Evolutionary conservation across 2,329 filamentous ascomycete species (phyloP), one percentile per base, ranked within the genome.

Genomic region (Ploettnerulaceae sp.): DNA sequence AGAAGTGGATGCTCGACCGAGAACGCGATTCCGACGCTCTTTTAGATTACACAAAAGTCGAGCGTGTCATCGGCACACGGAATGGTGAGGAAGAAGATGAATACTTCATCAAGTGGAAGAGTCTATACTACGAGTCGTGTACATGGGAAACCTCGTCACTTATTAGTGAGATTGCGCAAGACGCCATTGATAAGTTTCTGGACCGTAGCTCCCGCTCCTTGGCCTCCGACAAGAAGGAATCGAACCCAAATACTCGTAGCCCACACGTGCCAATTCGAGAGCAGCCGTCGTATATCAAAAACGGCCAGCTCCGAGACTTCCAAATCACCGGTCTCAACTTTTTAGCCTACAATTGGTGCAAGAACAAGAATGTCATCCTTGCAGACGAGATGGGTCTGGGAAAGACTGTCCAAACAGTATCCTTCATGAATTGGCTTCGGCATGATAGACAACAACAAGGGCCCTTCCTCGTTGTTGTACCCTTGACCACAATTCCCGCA

Each of bases 381-480:
- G 93, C 93, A 38, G 93, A 98, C 64, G 93, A 98, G 69, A 98
- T 98, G 93, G 93, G 93, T 59, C 76, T 98, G 11, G 93, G 93
- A 21, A 98, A 98, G 71, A 98, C 93, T 0, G 93, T 98, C 0
- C 93, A 98, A 69, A 96, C 91, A 0, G 90, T 98, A 21, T 83
- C 91, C 0, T 97, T 97, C 66, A 84, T 98, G 66, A 96, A 91
- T 64, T 98, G 93, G 91, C 76, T 98, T 50, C 86, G 89, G 45
- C 91, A 97, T 67, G 82, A 89, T 48, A 82, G 91, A 56, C 77
- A 76, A 39, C 93, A 98, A 65, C 87, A 97, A 66, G 93, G 93
- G 0, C 93, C 93, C 0, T 97, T 96, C 62, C 80, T 98, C 33
- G 91, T 97, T 49, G 89, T 97, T n/a, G 93, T 95, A 6, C 93